Evolutionary conservation across 305 asterid species (phyloP).

Genomic region (Coffea humblotiana): DNA sequence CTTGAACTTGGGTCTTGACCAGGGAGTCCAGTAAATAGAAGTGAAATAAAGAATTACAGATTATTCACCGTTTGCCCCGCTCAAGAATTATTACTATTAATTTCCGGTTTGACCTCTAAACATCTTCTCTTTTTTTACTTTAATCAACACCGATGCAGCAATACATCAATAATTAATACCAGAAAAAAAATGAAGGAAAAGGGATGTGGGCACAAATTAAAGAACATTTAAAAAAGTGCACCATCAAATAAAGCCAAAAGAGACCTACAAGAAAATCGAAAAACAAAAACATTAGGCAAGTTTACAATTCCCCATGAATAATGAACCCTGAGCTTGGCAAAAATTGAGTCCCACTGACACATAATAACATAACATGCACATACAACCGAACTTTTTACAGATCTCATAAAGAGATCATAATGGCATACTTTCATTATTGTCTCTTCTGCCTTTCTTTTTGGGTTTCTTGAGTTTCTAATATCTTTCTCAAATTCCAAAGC

Average conservation of each 20-base stretch:
- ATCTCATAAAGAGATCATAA: slow-evolving; percentile 6
- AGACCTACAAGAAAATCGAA: background rate
- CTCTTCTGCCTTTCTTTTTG: slow-evolving; percentile 24
- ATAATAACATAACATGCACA: background rate
- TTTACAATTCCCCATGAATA: background rate
- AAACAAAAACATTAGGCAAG: too few species aligned
- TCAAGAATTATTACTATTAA: too few species aligned
- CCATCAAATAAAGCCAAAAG: background rate
- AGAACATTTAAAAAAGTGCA: background rate
- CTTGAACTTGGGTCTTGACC: too few species aligned
- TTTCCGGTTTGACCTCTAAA: too few species aligned
- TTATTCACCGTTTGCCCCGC: too few species aligned
- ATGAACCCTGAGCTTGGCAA: slow-evolving; percentile 1
- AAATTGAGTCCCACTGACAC: background rate
- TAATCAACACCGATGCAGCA: background rate
- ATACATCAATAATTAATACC: background rate
- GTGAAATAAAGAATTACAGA: too few species aligned
- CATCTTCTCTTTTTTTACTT: background rate
- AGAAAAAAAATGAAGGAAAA: background rate
- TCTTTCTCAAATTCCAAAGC: slow-evolving; percentile 26
- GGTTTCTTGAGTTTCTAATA: slow-evolving; percentile 7
- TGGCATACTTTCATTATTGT: slow-evolving; percentile 26
- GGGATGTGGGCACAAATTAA: background rate
- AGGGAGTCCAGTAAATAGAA: too few species aligned
- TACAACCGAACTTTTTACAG: background rate